phyloP scores from a whole-genome alignment of 495 filamentous ascomycete genomes.

The Penicillium cosmopolitanum region DNA sequence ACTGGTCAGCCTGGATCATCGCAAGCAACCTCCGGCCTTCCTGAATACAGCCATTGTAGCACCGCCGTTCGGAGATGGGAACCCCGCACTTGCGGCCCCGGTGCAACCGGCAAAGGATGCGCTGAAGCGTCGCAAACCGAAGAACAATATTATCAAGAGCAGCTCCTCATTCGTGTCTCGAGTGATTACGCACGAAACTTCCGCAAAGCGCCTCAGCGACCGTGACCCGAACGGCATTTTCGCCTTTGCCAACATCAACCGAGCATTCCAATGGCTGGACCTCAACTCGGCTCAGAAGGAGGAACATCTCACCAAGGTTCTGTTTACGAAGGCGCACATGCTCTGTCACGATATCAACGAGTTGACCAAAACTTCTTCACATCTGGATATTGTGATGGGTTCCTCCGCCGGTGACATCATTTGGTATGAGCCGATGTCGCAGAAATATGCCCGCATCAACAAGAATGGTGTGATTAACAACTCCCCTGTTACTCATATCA shows the following conservation, averaged over 20 bases:
- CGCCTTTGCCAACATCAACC: constrained; percentile 92
- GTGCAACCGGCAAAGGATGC: constrained; percentile 65
- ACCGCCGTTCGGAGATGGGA: constrained; percentile 87
- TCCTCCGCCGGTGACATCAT: constrained; percentile 96
- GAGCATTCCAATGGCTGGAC: constrained; percentile 87
- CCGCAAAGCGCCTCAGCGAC: constrained; percentile 78
- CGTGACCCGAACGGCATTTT: constrained; percentile 77
- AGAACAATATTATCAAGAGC: constrained; percentile 96
- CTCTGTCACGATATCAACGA: constrained; percentile 93
- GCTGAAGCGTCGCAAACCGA: constrained; percentile 83
- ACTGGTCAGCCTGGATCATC: constrained; percentile 66
- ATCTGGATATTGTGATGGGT: constrained; percentile 92
- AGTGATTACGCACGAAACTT: constrained; percentile 85
- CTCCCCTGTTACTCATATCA: constrained; percentile 82
- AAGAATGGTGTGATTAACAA: constrained; percentile 93
- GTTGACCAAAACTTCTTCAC: constrained; percentile 73
- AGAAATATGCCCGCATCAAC: constrained; percentile 94
- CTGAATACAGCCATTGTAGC: constrained; percentile 43
- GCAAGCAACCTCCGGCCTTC: constrained; percentile 60
- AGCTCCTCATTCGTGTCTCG: constrained; percentile 96
- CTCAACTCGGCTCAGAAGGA: constrained; percentile 61
- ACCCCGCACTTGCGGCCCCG: constrained; percentile 65
- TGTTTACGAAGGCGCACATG: constrained; percentile 95
- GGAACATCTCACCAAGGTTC: constrained; percentile 89
- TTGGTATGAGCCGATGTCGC: constrained; percentile 97